These are phyloP conservation scores for Begonia fuchsioides DNA, from an alignment of 306 rosid genomes.

Conservation along the genomic window DNA sequence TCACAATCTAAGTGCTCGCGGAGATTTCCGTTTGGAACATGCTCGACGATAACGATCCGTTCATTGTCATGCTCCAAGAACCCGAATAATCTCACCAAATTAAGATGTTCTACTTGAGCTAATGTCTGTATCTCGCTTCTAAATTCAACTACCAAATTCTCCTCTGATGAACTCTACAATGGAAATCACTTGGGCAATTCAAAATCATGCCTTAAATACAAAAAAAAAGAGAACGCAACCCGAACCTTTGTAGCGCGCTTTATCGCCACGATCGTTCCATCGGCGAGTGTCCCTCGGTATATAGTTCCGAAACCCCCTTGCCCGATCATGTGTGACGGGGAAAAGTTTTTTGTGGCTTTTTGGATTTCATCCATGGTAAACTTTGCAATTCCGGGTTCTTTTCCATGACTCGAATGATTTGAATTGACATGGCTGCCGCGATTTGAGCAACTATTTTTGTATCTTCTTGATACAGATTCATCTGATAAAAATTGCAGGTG, in stretches of 20 bases:
- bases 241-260: conserved; percentile 93
- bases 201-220: background rate
- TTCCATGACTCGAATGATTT: conserved; percentile 22
- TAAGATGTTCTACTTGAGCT: conserved; percentile 79
- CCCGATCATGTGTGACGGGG: conserved; percentile 70
- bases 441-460: conserved; percentile 27
- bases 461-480: conserved; percentile 29
- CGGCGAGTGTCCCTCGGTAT: conserved; percentile 56
- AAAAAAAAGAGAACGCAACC: background rate
- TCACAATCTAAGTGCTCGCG: conserved; percentile 93
- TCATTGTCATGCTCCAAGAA: conserved; percentile 63
- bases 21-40: conserved; percentile 83
- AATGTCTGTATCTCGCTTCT: conserved; percentile 76
- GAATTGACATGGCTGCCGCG: conserved; percentile 20
- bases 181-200: background rate
- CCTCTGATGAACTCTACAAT: conserved; percentile 59
- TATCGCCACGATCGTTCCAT: conserved; percentile 65
- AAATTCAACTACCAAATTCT: conserved; percentile 68
- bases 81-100: conserved; percentile 68
- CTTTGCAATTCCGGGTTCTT: conserved; percentile 40
- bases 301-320: conserved; percentile 97
- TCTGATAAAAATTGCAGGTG: conserved; percentile 31
- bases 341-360: conserved; percentile 67
- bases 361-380: conserved; percentile 59
- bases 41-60: conserved; percentile 69